Base-by-base conservation (phyloP, 305 asterid species). In the Solanum chacoense region DNA sequence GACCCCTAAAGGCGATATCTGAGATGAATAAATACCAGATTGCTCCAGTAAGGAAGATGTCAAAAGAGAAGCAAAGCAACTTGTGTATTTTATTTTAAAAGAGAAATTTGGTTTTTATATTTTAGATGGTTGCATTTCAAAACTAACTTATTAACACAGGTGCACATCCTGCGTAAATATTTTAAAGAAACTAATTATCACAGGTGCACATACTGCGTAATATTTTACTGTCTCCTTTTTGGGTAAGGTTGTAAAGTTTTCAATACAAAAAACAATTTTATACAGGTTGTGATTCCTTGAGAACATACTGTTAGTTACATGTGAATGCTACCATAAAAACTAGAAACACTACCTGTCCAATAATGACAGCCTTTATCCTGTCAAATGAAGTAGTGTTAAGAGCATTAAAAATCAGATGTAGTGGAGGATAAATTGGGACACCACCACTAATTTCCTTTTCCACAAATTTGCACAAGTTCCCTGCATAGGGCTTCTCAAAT, bases 351-450 rank as follows among this genome's bases (percentile, higher is more conserved):
- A 95, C 98, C 99, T 97, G 99, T 77, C 99, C 99, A 86, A 97
- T 94, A 88, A 97, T 97, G 88, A 96, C 99, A 9, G 95, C 99
- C 93, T 96, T 97, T 72, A 96, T 95, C 81, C 75, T 81, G 91
- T 95, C 94, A 86, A 97, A 94, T 29, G 98, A 92, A 84, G 99
- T 97, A 74, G 98, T 93, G 89, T 97, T 97, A 38, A 97, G 94
- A 72, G 99, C 97, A 89, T 95, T 97, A 89, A 97, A 97, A 84
- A 95, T 92, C 89, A 97, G 91, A 88, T 94, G 98, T 88, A 93
- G 97, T 37, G 99, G 99, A 88, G 99, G 99, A 88, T 97, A 96
- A 87, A 97, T 89, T 3, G 99, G 97, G 69, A 88, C 87, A 71
- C 90, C 89, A 34, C 93, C 91, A 86, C 88, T 87, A 78, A 95